These are phyloP conservation scores for Didymosphaeria variabile DNA, from an alignment of 2,329 filamentous ascomycete species.

Conservation along the genomic window DNA sequence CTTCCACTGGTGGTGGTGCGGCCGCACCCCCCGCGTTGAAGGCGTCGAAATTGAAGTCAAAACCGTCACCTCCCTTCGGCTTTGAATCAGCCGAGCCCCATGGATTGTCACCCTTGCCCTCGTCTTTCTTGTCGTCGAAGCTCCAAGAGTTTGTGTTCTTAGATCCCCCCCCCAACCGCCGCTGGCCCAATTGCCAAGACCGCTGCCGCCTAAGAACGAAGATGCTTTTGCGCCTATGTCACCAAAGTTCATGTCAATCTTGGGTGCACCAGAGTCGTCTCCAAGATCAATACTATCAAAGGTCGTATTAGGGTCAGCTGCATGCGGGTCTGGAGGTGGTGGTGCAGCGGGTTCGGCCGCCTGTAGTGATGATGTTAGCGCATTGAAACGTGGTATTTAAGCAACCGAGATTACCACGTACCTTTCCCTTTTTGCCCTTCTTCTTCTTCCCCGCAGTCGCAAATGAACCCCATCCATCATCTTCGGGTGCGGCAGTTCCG, in stretches of 20 bases:
- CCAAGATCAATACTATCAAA: conserved; percentile 58
- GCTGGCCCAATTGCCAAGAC: conserved; percentile 35
- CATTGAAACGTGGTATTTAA: conserved; percentile 37
- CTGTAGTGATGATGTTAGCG: conserved; percentile 42
- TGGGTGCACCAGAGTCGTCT: conserved; percentile 53
- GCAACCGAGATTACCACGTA: conserved; percentile 43
- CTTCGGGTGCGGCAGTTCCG: conserved; percentile 27
- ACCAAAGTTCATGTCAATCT: conserved; percentile 59
- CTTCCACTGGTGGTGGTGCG: conserved; percentile 28
- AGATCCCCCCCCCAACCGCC: conserved; percentile 42
- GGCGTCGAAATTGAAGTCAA: conserved; percentile 49
- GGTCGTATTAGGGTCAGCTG: conserved; percentile 50
- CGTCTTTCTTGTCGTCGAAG: conserved; percentile 41
- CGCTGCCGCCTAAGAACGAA: conserved; percentile 20
- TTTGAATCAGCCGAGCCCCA: conserved; percentile 47
- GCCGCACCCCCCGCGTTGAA: conserved; percentile 29
- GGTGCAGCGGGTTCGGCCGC: conserved; percentile 36
- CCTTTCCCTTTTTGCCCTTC: conserved; percentile 53
- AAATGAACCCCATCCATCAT: conserved; percentile 46
- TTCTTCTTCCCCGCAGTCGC: conserved; percentile 42
- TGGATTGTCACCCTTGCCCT: conserved; percentile 38
- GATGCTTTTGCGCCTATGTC: conserved; percentile 38
- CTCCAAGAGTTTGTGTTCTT: conserved; percentile 35
- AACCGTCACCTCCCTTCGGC: conserved; percentile 45
- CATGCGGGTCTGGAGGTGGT: conserved; percentile 40